These are phyloP conservation scores for Taiwanofungus camphoratus DNA, from an alignment of 1,284 basidiomycete genomes.

Conservation along the genomic window DNA sequence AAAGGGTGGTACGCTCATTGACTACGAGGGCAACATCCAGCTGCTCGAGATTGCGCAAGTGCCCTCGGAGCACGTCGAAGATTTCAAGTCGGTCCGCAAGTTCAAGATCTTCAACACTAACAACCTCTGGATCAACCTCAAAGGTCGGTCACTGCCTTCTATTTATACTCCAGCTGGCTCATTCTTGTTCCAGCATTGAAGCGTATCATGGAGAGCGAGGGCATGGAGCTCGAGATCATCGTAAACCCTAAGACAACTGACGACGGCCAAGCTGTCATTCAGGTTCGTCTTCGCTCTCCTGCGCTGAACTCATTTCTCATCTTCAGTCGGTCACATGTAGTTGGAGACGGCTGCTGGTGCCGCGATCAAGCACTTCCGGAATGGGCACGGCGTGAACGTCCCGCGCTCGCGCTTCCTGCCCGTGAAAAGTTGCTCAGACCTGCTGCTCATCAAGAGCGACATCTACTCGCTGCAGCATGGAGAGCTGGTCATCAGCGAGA, in stretches of 20 bases:
- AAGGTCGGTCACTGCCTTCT: conserved; percentile 47
- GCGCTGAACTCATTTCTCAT: background rate
- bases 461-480: conserved; percentile 95
- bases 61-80: conserved; percentile 93
- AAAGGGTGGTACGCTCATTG: conserved; percentile 92
- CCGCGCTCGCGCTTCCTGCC: conserved; percentile 96
- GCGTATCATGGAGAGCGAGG: conserved; percentile 88
- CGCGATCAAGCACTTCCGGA: conserved; percentile 94
- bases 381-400: conserved; percentile 95
- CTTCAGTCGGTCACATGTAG: conserved; percentile 55
- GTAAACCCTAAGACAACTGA: conserved; percentile 93
- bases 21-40: conserved; percentile 91
- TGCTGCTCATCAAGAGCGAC: conserved; percentile 93
- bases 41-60: conserved; percentile 98
- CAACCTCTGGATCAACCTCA: conserved; percentile 96
- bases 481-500: conserved; percentile 84
- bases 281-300: conserved; percentile 7
- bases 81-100: conserved; percentile 93
- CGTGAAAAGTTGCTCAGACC: conserved; percentile 86
- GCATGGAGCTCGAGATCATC: conserved; percentile 90
- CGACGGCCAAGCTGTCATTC: conserved; percentile 84
- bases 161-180: conserved; percentile 3
- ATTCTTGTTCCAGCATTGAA: conserved; percentile 51
- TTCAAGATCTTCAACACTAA: conserved; percentile 99
- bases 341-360: conserved; percentile 96